phyloP scores from a whole-genome alignment of 2,329 filamentous ascomycete species.

The Colletotrichum chrysophilum region DNA sequence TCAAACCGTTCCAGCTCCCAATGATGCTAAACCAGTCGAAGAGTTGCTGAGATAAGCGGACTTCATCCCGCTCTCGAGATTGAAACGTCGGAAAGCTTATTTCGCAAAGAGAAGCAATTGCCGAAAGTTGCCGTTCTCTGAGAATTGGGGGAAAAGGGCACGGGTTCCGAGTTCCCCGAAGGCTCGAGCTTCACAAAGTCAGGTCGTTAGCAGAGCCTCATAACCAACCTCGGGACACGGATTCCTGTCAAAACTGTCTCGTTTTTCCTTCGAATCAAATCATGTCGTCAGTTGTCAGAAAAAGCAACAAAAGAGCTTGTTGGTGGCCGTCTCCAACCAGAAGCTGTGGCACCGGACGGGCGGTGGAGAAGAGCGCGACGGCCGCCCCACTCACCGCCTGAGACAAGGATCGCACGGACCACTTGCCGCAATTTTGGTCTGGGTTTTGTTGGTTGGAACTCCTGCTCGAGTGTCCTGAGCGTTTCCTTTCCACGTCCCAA shows the following conservation, averaged over 20 bases:
- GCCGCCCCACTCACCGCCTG: background rate
- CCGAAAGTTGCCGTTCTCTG: background rate
- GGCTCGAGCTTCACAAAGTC: background rate
- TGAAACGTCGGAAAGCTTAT: background rate
- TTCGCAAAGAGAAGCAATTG: background rate
- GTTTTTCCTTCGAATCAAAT: background rate
- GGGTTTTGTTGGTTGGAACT: background rate
- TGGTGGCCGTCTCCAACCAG: background rate
- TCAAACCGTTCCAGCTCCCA: background rate
- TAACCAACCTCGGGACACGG: background rate
- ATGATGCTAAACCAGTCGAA: background rate
- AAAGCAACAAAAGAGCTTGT: background rate
- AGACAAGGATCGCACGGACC: slow-evolving; percentile 6
- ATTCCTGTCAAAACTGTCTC: background rate
- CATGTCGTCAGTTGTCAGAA: background rate
- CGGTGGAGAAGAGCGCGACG: background rate
- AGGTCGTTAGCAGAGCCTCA: background rate
- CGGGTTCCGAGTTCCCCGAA: background rate
- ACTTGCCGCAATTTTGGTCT: background rate
- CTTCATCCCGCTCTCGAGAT: background rate
- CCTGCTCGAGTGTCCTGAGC: background rate
- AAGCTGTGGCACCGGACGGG: background rate
- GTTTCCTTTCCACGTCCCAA: background rate
- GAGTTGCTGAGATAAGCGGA: background rate
- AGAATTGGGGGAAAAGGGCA: background rate